Evolutionary conservation across 805 yeast species (phyloP).

Genomic region (Zygosaccharomyces siamensis): DNA sequence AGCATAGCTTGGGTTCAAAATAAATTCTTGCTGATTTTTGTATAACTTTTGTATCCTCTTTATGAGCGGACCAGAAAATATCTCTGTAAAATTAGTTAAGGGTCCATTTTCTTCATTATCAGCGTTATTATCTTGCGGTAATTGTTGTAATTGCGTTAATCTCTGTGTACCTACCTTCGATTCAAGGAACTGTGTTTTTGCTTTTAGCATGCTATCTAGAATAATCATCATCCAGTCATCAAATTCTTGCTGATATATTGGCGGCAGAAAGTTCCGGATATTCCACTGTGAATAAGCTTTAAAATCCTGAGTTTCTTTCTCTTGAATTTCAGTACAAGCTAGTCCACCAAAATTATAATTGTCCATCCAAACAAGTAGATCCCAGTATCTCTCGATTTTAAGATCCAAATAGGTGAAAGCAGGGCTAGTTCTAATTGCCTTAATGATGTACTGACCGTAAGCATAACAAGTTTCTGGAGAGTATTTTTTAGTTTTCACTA

Average conservation of each 20-base stretch:
- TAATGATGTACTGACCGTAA: slow-evolving; percentile 76
- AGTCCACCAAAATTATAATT: slow-evolving; percentile 80
- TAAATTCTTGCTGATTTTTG: slow-evolving; percentile 67
- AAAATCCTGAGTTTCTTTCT: slow-evolving; percentile 37
- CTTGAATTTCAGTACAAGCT: slow-evolving; percentile 39
- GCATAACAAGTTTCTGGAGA: slow-evolving; percentile 87
- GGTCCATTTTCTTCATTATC: slow-evolving; percentile 34
- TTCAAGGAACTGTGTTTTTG: slow-evolving; percentile 38
- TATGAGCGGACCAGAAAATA: slow-evolving; percentile 58
- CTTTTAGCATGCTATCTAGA: slow-evolving; percentile 60
- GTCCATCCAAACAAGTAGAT: slow-evolving; percentile 92
- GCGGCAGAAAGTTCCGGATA: slow-evolving; percentile 66
- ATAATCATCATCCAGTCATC: slow-evolving; percentile 80
- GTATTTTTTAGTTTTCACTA: slow-evolving; percentile 68
- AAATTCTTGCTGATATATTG: slow-evolving; percentile 73
- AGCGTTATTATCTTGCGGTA: slow-evolving; percentile 41
- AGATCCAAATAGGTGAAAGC: slow-evolving; percentile 79
- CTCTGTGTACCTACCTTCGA: slow-evolving; percentile 49
- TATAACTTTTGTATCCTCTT: slow-evolving; percentile 62
- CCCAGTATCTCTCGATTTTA: slow-evolving; percentile 78
- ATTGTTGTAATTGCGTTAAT: slow-evolving; percentile 61
- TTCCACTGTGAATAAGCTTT: slow-evolving; percentile 68
- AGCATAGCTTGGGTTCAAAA: slow-evolving; percentile 57
- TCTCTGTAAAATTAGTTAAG: slow-evolving; percentile 46
- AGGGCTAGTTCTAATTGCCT: slow-evolving; percentile 74